Conservation (phyloP, 768 basidiomycete genomes). For the Mycena epipterygia region DNA sequence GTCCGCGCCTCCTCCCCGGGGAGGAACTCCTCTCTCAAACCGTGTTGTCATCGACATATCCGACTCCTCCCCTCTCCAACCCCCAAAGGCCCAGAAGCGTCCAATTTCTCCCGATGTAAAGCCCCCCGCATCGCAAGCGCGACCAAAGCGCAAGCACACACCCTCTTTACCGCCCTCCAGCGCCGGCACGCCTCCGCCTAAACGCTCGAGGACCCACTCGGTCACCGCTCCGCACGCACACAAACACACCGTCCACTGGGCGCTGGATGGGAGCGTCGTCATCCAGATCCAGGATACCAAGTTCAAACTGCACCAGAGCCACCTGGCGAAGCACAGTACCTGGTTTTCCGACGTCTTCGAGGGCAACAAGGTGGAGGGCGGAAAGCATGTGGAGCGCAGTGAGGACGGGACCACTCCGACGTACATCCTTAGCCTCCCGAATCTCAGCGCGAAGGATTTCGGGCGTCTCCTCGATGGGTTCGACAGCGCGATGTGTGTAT, state of each 20-base stretch:
- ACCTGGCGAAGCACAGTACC: slow-evolving; percentile 45
- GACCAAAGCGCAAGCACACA: slow-evolving; percentile 18
- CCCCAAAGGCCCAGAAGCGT: background rate
- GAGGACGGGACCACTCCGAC: slow-evolving; percentile 16
- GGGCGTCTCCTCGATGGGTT: slow-evolving; percentile 45
- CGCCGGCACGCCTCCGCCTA: slow-evolving; percentile 1
- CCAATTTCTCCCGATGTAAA: background rate
- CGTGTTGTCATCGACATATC: slow-evolving; percentile 1
- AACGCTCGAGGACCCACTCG: slow-evolving; percentile 2
- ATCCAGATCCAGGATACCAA: slow-evolving; percentile 45
- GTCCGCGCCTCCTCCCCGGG: background rate
- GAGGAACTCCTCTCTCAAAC: background rate
- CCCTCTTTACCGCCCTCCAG: background rate
- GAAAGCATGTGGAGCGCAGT: slow-evolving; percentile 35
- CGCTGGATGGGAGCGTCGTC: slow-evolving; percentile 50
- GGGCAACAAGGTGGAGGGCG: slow-evolving; percentile 28
- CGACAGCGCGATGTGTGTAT: slow-evolving; percentile 50
- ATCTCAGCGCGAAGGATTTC: slow-evolving; percentile 48
- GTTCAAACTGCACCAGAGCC: slow-evolving; percentile 51
- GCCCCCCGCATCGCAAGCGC: background rate
- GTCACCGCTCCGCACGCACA: background rate
- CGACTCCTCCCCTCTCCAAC: slow-evolving; percentile 6
- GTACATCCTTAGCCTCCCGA: slow-evolving; percentile 16
- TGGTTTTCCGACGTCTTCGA: slow-evolving; percentile 46
- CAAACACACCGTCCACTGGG: slow-evolving; percentile 39